These are phyloP conservation scores for Butyriboletus loyo DNA, from an alignment of 768 basidiomycete genomes.

Conservation along the genomic window DNA sequence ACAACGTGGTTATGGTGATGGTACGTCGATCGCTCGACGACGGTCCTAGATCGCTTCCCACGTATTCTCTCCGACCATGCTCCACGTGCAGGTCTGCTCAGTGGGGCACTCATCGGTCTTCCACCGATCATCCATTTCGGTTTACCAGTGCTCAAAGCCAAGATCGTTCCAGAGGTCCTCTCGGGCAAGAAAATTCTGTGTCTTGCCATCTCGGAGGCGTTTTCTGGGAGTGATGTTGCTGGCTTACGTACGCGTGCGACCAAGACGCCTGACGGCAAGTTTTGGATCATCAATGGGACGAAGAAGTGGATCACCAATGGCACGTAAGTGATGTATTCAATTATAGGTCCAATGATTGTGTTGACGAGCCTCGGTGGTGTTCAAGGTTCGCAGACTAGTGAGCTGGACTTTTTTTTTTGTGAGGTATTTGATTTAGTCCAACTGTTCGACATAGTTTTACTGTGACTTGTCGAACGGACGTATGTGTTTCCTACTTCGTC, in stretches of 20 bases:
- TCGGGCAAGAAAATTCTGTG: too few species aligned
- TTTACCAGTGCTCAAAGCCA: too few species aligned
- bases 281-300: too few species aligned
- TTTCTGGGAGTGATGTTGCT: too few species aligned
- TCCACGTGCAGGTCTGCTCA: conserved; percentile 45
- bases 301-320: too few species aligned
- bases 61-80: not conserved
- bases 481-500: not conserved
- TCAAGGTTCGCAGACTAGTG: not conserved
- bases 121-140: too few species aligned
- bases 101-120: conserved; percentile 36
- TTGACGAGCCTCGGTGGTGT: not conserved
- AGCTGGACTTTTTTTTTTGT: too few species aligned
- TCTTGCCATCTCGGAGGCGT: too few species aligned
- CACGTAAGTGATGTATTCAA: too few species aligned
- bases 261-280: too few species aligned
- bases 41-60: not conserved
- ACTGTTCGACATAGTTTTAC: not conserved
- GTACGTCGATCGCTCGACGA: conserved; percentile 33
- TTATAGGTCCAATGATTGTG: not conserved
- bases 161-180: too few species aligned
- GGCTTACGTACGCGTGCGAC: too few species aligned
- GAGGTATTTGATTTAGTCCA: not conserved
- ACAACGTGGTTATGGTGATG: conserved; percentile 79
- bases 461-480: not conserved